Percentiles rank a stretch among this genome's conserved stretches.
phyloP scores from a whole-genome alignment of 495 filamentous ascomycete genomes.

The Xylaria telfairii region DNA sequence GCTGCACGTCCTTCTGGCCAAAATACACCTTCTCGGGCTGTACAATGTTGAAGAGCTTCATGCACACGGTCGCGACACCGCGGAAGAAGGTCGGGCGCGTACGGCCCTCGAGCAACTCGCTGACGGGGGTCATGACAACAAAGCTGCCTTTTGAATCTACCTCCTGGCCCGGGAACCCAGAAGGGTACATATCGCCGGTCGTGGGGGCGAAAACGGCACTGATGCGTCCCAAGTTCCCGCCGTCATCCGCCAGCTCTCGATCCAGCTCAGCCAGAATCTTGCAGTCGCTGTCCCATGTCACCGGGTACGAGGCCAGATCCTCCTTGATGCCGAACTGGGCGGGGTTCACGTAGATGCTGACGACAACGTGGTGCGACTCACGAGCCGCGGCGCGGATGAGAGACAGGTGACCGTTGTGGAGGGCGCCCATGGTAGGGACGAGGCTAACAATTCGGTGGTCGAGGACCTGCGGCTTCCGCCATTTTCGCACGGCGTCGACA shows the following conservation, averaged over 20 bases:
- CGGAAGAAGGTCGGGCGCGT: constrained; percentile 95
- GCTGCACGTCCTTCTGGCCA: constrained; percentile 97
- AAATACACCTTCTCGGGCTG: constrained; percentile 91
- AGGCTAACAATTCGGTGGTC: constrained; percentile 78
- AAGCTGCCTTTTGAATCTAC: constrained; percentile 81
- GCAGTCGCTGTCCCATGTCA: constrained; percentile 84
- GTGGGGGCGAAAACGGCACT: constrained; percentile 85
- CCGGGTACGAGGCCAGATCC: constrained; percentile 85
- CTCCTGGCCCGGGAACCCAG: constrained; percentile 80
- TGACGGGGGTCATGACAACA: constrained; percentile 88
- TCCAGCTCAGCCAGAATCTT: constrained; percentile 71
- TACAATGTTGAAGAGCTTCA: constrained; percentile 95
- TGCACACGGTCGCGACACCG: constrained; percentile 94
- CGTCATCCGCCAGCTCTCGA: constrained; percentile 67
- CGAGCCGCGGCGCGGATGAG: constrained; percentile 84
- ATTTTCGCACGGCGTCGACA: constrained; percentile 71
- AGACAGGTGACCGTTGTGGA: constrained; percentile 89
- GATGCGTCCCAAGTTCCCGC: constrained; percentile 67
- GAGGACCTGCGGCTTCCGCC: constrained; percentile 70
- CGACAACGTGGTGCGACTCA: constrained; percentile 84
- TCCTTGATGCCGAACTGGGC: constrained; percentile 94
- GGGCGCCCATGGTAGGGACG: constrained; percentile 95
- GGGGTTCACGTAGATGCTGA: constrained; percentile 93
- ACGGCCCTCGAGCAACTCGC: constrained; percentile 78
- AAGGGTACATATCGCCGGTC: constrained; percentile 85